Conservation (phyloP, 257 asterid species). For the Verbascum thapsus region DNA sequence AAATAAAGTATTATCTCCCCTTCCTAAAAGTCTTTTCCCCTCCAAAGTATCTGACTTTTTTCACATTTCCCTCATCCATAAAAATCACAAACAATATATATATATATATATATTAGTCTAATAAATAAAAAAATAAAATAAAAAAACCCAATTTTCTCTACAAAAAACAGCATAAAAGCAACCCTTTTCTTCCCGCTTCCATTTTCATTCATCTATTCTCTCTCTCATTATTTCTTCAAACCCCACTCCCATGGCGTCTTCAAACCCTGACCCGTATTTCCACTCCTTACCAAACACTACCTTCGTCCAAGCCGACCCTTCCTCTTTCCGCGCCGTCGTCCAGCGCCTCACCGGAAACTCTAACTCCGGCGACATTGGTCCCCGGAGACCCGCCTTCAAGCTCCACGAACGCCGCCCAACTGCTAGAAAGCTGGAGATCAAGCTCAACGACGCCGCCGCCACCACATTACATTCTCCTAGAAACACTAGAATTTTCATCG, state of each 20-base stretch:
- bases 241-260: slow-evolving; percentile 18
- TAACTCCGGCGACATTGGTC: slow-evolving; percentile 38
- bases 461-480: too few relatives aligned
- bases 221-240: background rate
- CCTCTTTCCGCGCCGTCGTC: slow-evolving; percentile 76
- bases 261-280: slow-evolving; percentile 10
- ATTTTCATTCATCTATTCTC: background rate
- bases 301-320: slow-evolving; percentile 76
- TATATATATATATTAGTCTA: too few relatives aligned
- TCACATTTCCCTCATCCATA: slow-evolving; percentile 17
- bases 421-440: slow-evolving; percentile 63
- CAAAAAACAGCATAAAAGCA: too few relatives aligned
- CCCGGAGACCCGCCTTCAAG: slow-evolving; percentile 55
- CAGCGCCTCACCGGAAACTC: slow-evolving; percentile 65
- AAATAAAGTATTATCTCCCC: slow-evolving; percentile 13
- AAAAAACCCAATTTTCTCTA: too few relatives aligned
- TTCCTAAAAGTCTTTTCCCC: slow-evolving; percentile 20
- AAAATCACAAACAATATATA: too few relatives aligned
- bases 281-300: slow-evolving; percentile 67
- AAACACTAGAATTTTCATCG: background rate
- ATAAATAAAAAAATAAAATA: too few relatives aligned
- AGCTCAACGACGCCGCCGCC: slow-evolving; percentile 39
- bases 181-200: background rate
- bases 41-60: slow-evolving; percentile 30
- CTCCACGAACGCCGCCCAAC: slow-evolving; percentile 72